Conservation (phyloP, 208 protist species). For the Porcisia hertigi region DNA sequence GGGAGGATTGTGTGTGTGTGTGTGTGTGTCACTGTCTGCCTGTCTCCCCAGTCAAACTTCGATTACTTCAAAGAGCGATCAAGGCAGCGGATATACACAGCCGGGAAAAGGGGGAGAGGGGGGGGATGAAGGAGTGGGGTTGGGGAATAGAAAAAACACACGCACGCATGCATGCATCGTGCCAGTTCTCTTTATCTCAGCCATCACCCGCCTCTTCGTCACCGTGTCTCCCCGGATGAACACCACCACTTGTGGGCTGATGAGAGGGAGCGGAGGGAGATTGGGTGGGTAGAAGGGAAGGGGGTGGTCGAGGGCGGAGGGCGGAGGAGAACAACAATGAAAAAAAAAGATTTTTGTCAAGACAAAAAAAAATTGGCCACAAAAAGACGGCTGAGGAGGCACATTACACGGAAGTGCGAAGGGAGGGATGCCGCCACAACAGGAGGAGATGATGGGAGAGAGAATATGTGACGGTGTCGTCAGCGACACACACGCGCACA, state of each 20-base stretch:
- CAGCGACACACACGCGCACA: no score
- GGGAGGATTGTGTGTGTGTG: background rate
- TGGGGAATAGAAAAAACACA: background rate
- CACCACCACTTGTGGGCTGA: background rate
- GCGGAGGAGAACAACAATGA: no score
- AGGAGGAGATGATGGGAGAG: no score
- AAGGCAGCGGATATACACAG: background rate
- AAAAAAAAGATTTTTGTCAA: no score
- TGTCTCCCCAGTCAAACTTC: background rate
- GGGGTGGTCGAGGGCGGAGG: background rate
- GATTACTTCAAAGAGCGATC: constrained; percentile 1
- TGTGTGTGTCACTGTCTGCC: background rate
- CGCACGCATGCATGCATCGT: no score
- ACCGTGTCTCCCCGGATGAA: background rate
- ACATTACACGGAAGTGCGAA: no score
- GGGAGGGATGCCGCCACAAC: no score
- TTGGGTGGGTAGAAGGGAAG: background rate
- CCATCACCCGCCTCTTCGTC: no score
- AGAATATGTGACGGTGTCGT: no score
- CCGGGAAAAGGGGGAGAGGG: background rate
- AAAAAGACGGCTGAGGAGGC: no score
- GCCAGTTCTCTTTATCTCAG: no score
- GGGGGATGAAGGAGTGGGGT: background rate
- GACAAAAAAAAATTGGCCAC: no score
- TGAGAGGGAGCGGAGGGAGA: background rate